Base-by-base conservation (phyloP, 768 basidiomycete species). In the Tulasnella calospora region DNA sequence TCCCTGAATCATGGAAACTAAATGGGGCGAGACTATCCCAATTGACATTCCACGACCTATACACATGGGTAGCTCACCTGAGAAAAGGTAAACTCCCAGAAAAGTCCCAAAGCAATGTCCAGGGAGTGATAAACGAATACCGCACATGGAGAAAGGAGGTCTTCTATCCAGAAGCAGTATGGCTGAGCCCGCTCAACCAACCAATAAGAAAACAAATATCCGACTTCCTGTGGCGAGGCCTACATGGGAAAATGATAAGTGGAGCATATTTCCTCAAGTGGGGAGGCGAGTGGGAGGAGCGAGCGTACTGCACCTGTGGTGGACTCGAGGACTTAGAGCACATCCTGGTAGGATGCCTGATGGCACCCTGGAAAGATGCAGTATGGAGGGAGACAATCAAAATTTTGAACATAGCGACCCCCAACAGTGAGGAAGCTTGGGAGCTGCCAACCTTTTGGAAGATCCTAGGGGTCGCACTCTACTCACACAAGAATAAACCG, bases 241-340 rank as follows among this genome's bases (percentile, higher is more conserved):
- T 77, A 21, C 76, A 77, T 35, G 61, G 76, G 21, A 40, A 61
- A 8, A 77, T 69, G 33, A 38, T 70, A 17, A 40, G 76, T 38
- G 76, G 76, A 33, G 67, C 61, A 6, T 71, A 40, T 35, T 67
- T 77, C 76, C 33, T 70, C 5, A 35, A 77, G 15, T 77, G 76
- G 76, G 67, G 67, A 27, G 76, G 76, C 12, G 74, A 76, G 61
- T 77, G 76, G 76, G 76, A 77, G 41, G 51, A 70, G 8, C 40
- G 44, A 46, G 44, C 61, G 10, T 41, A 77, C 57, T 77, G 76
- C 27, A n/a, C 13, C 36, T 77, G 76, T 23, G 61, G 76, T 3
- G 76, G 35, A 8, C 33, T 77, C 23, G 76, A 77, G 40, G 15
- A 57, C 27, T 69, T 77, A 5, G 67, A 77, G 41, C 76, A 77